These are phyloP conservation scores for Pseudocercospora musae DNA, from an alignment of 2,329 filamentous ascomycete genomes.

Conservation along the genomic window DNA sequence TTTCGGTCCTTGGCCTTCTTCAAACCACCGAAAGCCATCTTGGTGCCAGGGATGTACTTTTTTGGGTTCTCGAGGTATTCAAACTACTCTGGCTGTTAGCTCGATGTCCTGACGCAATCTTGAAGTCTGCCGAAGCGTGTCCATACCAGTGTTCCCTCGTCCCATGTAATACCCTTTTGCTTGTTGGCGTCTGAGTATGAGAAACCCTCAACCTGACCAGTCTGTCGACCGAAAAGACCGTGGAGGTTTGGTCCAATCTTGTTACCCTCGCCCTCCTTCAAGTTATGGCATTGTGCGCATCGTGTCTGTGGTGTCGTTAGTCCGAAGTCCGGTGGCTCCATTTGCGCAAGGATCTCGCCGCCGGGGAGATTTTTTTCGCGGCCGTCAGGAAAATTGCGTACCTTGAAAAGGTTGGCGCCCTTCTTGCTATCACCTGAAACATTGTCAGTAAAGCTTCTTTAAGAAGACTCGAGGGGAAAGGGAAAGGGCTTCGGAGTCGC, in stretches of 20 bases:
- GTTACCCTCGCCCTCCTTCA: slow-evolving; percentile 86
- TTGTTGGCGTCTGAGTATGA: slow-evolving; percentile 99
- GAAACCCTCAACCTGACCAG: slow-evolving; percentile 86
- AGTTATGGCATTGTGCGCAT: slow-evolving; percentile 97
- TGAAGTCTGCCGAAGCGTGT: background rate
- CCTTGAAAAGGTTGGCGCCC: slow-evolving; percentile 97
- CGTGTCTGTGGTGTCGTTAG: slow-evolving; percentile 58
- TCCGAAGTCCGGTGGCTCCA: background rate
- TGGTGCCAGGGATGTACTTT: slow-evolving; percentile 99
- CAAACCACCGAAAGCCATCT: slow-evolving; percentile 99
- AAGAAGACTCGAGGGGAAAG: background rate
- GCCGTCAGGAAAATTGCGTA: slow-evolving; percentile 31
- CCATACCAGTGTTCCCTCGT: slow-evolving; percentile 74
- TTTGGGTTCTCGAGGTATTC: slow-evolving; percentile 99
- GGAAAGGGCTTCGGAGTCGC: background rate
- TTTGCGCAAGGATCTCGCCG: slow-evolving; percentile 1
- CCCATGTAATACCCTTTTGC: slow-evolving; percentile 87
- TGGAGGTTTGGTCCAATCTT: slow-evolving; percentile 97
- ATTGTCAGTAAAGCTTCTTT: background rate
- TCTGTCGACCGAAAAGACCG: slow-evolving; percentile 97
- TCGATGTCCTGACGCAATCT: background rate
- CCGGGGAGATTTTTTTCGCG: slow-evolving; percentile 4
- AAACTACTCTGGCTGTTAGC: slow-evolving; percentile 57
- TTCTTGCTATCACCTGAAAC: slow-evolving; percentile 81
- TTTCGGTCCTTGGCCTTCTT: slow-evolving; percentile 99